phyloP scores from a whole-genome alignment of 176 grass and related monocot genomes.

The Carex parvula region DNA sequence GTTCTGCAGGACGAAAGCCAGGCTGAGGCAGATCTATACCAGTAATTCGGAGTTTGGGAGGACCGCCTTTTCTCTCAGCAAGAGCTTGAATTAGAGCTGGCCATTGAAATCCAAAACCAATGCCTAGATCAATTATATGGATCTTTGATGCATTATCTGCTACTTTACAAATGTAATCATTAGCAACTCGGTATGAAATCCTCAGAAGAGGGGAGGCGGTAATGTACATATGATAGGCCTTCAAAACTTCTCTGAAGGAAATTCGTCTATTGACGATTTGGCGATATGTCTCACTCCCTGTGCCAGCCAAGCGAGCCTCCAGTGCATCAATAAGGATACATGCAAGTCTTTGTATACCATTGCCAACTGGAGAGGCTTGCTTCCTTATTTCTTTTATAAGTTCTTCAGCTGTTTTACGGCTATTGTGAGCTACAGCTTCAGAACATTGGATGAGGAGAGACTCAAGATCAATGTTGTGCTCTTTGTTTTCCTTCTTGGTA shows the following conservation, averaged over 20 bases:
- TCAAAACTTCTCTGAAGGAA: conserved; percentile 21
- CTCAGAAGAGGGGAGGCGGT: conserved; percentile 37
- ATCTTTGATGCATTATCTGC: conserved; percentile 28
- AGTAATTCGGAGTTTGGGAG: conserved; percentile 41
- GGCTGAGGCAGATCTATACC: conserved; percentile 40
- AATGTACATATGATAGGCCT: conserved; percentile 39
- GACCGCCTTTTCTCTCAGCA: conserved; percentile 14
- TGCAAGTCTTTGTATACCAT: conserved; percentile 39
- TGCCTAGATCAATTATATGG: conserved; percentile 45
- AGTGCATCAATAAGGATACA: conserved; percentile 40
- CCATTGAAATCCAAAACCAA: conserved; percentile 50
- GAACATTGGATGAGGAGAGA: conserved; percentile 42
- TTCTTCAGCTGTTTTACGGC: conserved; percentile 25
- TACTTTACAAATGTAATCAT: conserved; percentile 29
- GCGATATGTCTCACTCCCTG: conserved; percentile 30
- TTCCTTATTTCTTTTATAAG: conserved; percentile 41
- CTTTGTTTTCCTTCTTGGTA: conserved; percentile 26
- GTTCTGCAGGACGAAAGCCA: conserved; percentile 38
- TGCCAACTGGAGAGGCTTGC: conserved; percentile 35
- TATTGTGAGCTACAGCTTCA: conserved; percentile 37
- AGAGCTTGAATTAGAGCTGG: conserved; percentile 39
- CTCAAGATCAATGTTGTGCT: conserved; percentile 38
- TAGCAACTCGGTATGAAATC: conserved; percentile 31
- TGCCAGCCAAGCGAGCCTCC: conserved; percentile 46
- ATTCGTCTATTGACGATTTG: conserved; percentile 23